Base-by-base conservation (phyloP, 352 stramenopile species). In the Pilasporangium apinafurcum region DNA sequence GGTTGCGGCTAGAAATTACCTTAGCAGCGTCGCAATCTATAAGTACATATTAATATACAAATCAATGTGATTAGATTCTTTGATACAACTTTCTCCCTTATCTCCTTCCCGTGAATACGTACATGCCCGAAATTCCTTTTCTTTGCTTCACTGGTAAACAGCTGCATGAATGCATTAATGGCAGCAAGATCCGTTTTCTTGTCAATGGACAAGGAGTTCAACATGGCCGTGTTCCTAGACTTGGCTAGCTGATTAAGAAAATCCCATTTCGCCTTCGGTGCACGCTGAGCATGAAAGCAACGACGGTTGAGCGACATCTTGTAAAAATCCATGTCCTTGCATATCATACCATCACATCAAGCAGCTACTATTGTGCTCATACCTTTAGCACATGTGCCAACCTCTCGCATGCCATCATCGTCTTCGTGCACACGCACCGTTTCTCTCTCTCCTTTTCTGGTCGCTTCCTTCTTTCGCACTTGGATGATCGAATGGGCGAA, bases 91-190 rank as follows among this genome's bases (percentile, higher is more conserved):
- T n/a, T n/a, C n/a, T n/a, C n/a, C n/a, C n/a, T n/a, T n/a, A n/a
- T n/a, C n/a, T n/a, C n/a, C n/a, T n/a, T n/a, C n/a, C n/a, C n/a
- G n/a, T n/a, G n/a, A 36, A 17, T 3, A 34, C 52, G 10, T 51
- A 63, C 59, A 43, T 65, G 54, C 5, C 51, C 33, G 16, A 48
- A 43, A 10, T 56, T 44, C 22, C 2, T 10, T 22, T 62, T 65
- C 35, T 55, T 59, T 13, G 44, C 38, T 37, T 61, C 50, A 7
- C 10, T 29, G 12, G 42, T 17, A 13, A 65, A 17, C 13, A 64
- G 32, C 25, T 55, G 54, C 36, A 47, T 25, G 12, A 65, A 30
- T 30, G 4, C 36, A 13, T 44, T 24, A 12, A 52, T 21, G 8
- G 45, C 35, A 5, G 2, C 25, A 14, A 25, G 18, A 12, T 46